These are phyloP conservation scores for Penicillium decumbens DNA, from an alignment of 2,329 filamentous ascomycete species.

Conservation along the genomic window DNA sequence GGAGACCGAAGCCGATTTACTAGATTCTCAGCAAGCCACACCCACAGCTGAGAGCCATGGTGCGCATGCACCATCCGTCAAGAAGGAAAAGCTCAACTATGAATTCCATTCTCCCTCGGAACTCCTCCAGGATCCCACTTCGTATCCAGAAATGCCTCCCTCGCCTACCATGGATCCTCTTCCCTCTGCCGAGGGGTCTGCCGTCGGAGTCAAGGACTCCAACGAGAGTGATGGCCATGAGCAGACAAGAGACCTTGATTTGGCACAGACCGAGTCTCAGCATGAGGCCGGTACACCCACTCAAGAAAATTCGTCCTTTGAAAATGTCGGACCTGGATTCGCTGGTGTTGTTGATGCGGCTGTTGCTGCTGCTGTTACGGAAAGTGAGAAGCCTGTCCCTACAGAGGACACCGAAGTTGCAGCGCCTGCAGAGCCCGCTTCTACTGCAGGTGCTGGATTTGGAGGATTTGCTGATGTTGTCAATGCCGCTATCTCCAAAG, in stretches of 20 bases:
- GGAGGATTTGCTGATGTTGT: slow-evolving; percentile 17
- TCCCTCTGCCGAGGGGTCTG: slow-evolving; percentile 32
- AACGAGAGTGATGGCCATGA: slow-evolving; percentile 18
- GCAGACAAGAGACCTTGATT: slow-evolving; percentile 9
- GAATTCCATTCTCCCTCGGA: slow-evolving; percentile 48
- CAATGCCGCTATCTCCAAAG: slow-evolving; percentile 17
- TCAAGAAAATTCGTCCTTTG: slow-evolving; percentile 8
- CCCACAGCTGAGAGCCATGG: slow-evolving; percentile 58
- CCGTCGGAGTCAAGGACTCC: slow-evolving; percentile 22
- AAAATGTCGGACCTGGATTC: slow-evolving; percentile 12
- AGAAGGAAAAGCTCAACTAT: slow-evolving; percentile 41
- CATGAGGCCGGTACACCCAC: slow-evolving; percentile 11
- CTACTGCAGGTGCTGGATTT: neutral
- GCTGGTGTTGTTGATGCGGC: slow-evolving; percentile 24
- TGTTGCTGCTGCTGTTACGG: slow-evolving; percentile 19
- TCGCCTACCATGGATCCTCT: slow-evolving; percentile 23
- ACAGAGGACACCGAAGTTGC: slow-evolving; percentile 1
- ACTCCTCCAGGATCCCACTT: slow-evolving; percentile 38
- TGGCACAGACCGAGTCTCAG: slow-evolving; percentile 16
- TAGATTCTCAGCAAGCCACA: slow-evolving; percentile 63
- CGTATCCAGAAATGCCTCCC: slow-evolving; percentile 22
- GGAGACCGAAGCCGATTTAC: slow-evolving; percentile 42
- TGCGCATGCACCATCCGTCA: slow-evolving; percentile 20
- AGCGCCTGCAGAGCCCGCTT: neutral
- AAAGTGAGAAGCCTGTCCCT: slow-evolving; percentile 2